phyloP scores from a whole-genome alignment of 345 rosid genomes.

The Melaleuca quinquenervia region DNA sequence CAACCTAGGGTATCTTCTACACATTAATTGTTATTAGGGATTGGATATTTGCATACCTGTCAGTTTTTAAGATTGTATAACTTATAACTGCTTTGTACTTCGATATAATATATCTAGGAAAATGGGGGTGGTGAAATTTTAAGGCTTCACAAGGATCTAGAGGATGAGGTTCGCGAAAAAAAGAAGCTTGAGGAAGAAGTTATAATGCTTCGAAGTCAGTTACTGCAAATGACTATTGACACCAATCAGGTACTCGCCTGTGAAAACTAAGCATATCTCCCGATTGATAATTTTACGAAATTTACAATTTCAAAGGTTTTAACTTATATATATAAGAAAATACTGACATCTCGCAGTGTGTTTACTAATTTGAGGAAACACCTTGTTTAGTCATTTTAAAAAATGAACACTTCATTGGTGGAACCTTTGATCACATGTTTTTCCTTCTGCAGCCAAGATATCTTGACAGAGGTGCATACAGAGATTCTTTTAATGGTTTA shows the following conservation, averaged over 20 bases:
- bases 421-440: background rate
- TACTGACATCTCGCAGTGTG: background rate
- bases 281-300: background rate
- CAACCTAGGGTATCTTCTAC: constrained; percentile 51
- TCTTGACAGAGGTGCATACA: constrained; percentile 44
- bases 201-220: constrained; percentile 55
- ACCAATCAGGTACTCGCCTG: constrained; percentile 68
- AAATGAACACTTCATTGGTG: background rate
- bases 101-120: constrained; percentile 35
- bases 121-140: constrained; percentile 53
- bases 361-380: background rate
- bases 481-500: constrained; percentile 35
- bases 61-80: background rate
- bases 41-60: background rate
- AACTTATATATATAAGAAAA: background rate
- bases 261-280: background rate
- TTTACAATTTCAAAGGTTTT: too few relatives aligned
- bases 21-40: background rate
- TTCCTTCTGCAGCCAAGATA: constrained; percentile 42
- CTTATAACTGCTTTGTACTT: background rate
- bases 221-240: constrained; percentile 79
- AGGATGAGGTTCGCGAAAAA: constrained; percentile 67
- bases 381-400: background rate
- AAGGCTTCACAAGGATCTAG: constrained; percentile 63
- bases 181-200: constrained; percentile 85